phyloP scores from a whole-genome alignment of 2,329 filamentous ascomycete genomes.

The Fusarium pilosicola region DNA sequence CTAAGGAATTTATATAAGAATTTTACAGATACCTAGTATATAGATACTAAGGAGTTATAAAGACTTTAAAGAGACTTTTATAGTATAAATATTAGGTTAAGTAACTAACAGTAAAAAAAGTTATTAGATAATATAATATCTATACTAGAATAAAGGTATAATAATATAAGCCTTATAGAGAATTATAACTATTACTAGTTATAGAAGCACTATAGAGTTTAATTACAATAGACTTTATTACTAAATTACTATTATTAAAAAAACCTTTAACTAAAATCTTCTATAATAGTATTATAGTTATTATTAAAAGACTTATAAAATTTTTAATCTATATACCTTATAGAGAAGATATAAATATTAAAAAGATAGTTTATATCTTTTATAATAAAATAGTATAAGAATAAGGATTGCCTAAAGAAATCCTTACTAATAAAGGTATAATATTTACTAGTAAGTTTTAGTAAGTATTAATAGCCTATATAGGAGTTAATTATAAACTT shows the following conservation, averaged over 20 bases:
- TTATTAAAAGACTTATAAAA: background rate
- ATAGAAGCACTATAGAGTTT: constrained; percentile 5
- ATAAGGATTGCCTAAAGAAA: background rate
- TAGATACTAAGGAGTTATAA: no score
- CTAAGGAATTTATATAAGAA: no score
- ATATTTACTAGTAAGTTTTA: background rate
- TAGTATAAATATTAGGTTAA: no score
- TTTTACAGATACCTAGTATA: no score
- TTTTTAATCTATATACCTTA: background rate
- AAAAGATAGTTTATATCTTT: background rate
- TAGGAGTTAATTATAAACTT: background rate
- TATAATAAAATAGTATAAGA: accelerated
- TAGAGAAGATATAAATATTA: background rate
- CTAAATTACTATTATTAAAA: background rate
- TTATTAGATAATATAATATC: background rate
- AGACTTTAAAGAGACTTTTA: no score
- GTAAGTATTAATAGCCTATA: background rate
- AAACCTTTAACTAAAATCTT: background rate
- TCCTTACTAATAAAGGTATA: background rate
- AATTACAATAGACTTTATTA: background rate
- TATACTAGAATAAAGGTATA: background rate
- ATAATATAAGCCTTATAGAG: constrained; percentile 11
- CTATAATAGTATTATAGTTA: background rate
- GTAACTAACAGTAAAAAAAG: background rate
- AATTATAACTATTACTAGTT: constrained; percentile 23